Conservation (phyloP, 352 stramenopile genomes). For the Globisporangium recalcitrans region DNA sequence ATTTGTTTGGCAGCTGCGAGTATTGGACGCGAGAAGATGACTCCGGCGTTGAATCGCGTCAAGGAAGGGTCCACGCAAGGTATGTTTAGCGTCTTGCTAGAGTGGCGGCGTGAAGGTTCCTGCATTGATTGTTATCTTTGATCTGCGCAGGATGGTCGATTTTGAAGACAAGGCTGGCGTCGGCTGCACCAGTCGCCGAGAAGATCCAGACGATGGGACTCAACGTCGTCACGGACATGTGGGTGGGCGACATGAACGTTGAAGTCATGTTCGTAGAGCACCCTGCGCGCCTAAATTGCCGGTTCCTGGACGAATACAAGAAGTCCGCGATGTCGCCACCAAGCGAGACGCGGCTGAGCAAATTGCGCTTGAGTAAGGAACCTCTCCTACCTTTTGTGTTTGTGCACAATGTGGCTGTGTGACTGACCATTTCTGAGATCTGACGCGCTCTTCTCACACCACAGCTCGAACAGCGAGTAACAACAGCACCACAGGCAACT, state of each 20-base stretch:
- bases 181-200: conserved; percentile 64
- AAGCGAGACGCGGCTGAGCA: conserved; percentile 26
- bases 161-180: conserved; percentile 69
- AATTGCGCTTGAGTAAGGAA: conserved; percentile 41
- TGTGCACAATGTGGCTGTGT: not conserved
- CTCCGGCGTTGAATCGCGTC: conserved; percentile 49
- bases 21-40: conserved; percentile 38
- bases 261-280: conserved; percentile 51
- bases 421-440: not conserved
- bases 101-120: not conserved
- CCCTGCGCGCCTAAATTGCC: conserved; percentile 30
- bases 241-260: conserved; percentile 47
- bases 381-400: not conserved
- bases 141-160: conserved; percentile 51
- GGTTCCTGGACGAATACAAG: conserved; percentile 64
- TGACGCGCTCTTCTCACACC: not conserved
- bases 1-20: conserved; percentile 26
- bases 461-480: conserved; percentile 19
- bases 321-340: conserved; percentile 12
- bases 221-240: conserved; percentile 65
- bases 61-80: conserved; percentile 70
- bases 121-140: not conserved
- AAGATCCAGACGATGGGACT: conserved; percentile 72
- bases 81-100: not conserved
- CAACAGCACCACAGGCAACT: conserved; percentile 16